Evolutionary conservation across 768 basidiomycete species (phyloP).

Genomic region (Macrolepiota dolichaula): DNA sequence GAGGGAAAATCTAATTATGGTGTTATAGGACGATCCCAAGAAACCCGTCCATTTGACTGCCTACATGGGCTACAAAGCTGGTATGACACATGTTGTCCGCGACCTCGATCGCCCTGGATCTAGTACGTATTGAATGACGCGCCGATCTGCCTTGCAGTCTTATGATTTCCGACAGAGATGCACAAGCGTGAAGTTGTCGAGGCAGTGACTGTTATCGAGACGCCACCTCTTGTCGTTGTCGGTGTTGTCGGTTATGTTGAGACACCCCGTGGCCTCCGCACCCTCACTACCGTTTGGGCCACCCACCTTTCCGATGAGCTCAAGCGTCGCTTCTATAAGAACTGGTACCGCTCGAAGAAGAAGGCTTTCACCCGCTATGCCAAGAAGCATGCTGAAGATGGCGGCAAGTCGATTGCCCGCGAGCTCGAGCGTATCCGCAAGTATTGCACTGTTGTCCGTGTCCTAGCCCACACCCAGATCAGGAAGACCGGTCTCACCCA

Average conservation of each 20-base stretch:
- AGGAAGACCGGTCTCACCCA: slow-evolving; percentile 96
- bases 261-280: slow-evolving; percentile 97
- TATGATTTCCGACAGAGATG: slow-evolving; percentile 68
- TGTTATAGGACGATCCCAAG: slow-evolving; percentile 91
- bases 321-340: slow-evolving; percentile 99
- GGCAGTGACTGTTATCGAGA: slow-evolving; percentile 94
- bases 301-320: slow-evolving; percentile 96
- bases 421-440: slow-evolving; percentile 99
- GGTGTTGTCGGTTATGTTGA: slow-evolving; percentile 99
- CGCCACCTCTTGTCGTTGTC: slow-evolving; percentile 93
- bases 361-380: slow-evolving; percentile 99
- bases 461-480: slow-evolving; percentile 98
- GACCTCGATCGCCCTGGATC: slow-evolving; percentile 99
- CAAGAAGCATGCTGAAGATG: slow-evolving; percentile 97
- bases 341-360: slow-evolving; percentile 99
- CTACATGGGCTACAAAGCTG: slow-evolving; percentile 99
- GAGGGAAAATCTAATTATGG: slow-evolving; percentile 7
- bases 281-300: slow-evolving; percentile 98
- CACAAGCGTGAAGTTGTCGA: slow-evolving; percentile 99
- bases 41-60: slow-evolving; percentile 99
- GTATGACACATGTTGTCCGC: slow-evolving; percentile 99
- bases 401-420: slow-evolving; percentile 86
- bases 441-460: slow-evolving; percentile 99
- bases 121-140: slow-evolving; percentile 58
- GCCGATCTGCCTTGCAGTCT: background rate